These are phyloP conservation scores for Cajanus cajan DNA, from an alignment of 306 rosid genomes.

Conservation along the genomic window DNA sequence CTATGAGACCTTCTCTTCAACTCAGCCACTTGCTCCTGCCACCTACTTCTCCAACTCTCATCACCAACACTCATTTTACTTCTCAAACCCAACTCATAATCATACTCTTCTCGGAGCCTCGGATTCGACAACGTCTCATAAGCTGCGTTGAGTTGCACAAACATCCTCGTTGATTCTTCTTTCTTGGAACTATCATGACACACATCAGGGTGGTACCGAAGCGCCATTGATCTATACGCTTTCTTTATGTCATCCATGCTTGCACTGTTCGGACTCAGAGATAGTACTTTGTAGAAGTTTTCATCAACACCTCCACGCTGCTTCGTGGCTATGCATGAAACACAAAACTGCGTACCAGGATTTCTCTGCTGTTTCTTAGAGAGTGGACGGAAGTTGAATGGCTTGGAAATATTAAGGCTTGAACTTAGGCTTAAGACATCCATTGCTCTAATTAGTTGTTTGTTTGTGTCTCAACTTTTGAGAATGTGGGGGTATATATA, in stretches of 20 bases:
- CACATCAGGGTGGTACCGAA: conserved; percentile 59
- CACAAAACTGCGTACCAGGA: not conserved
- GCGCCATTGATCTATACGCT: conserved; percentile 64
- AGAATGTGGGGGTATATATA: not conserved
- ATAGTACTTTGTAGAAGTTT: conserved; percentile 49
- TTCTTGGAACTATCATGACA: conserved; percentile 45
- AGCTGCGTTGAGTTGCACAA: conserved; percentile 57
- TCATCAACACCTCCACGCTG: not conserved
- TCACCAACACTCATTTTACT: not conserved
- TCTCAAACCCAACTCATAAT: conserved; percentile 35
- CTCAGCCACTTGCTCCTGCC: conserved; percentile 54
- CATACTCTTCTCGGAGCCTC: conserved; percentile 48
- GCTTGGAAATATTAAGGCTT: not conserved
- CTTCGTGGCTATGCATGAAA: conserved; percentile 36
- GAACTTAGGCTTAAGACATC: conserved; percentile 21
- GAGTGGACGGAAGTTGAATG: conserved; percentile 7
- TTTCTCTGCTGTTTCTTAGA: not conserved
- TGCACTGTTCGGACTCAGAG: conserved; percentile 40
- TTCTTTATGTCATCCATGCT: conserved; percentile 56
- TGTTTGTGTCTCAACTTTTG: not conserved
- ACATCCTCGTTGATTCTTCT: conserved; percentile 52
- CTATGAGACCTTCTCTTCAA: conserved; percentile 46
- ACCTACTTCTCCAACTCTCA: conserved; percentile 30
- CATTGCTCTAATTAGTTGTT: conserved; percentile 15
- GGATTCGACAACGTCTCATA: conserved; percentile 57